Base-by-base conservation (phyloP, 768 basidiomycete species). In the Rossbeevera mucosa region DNA sequence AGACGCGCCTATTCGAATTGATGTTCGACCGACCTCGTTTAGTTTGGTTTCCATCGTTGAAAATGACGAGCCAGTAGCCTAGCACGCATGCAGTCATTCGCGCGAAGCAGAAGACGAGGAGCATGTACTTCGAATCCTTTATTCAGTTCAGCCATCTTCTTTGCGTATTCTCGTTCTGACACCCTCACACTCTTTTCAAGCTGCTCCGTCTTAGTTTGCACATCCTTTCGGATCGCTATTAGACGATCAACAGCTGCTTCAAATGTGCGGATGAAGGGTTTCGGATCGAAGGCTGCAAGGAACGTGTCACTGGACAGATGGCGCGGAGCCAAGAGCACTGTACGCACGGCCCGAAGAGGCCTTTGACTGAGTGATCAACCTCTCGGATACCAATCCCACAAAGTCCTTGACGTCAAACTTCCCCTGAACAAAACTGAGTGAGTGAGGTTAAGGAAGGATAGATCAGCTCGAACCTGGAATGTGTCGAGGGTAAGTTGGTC, bases 331-430 rank as follows among this genome's bases (percentile, higher is more conserved):
- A 6, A 51, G 21, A 22, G 22, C 14, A 53, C 30, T 29, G 74
- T 71, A 88, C 82, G 60, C 62, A 84, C 93, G 92, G 48, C 91
- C 93, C 25, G 91, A 76, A 63, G 83, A 81, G 38, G 78, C 80
- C 68, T 93, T 91, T 30, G 94, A 95, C 60, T 90, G 82, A 8
- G 82, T 70, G 55, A 96, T 95, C 48, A 94, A 77, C 67, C 81
- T 91, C 75, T 96, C 94, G 20, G 91, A 93, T 48, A 93, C 78
- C 6, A 81, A 79, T 20, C 84, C 83, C 46, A 97, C 80, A 60
- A 95, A 94, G 52, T 94, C 91, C 58, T 92, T 89, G 55, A 91
- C 83, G 65, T 94, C 89, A 71, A 95, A 94, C 72, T 92, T 91
- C 53, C 86, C 88, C 89, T 91, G 58, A 43, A 44, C 47, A 4